Base-by-base conservation (phyloP, 345 rosid genomes). In the Hibiscus syriacus region DNA sequence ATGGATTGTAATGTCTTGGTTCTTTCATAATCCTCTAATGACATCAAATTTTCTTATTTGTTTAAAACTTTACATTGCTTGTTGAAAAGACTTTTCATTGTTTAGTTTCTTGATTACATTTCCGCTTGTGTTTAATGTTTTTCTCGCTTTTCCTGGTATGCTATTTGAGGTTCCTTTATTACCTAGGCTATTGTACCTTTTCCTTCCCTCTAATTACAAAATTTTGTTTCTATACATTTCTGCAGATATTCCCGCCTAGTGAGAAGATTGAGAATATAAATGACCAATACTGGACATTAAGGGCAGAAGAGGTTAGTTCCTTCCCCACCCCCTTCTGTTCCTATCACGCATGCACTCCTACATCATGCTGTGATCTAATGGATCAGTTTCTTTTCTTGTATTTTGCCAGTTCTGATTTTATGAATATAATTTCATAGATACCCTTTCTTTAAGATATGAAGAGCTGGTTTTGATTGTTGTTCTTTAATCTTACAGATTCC, bases 271-370 rank as follows among this genome's bases (percentile, higher is more conserved):
- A 92, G 81, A 88, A 85, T 68, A 92, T 95, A 72, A 92, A 90
- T 86, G 96, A 95, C 76, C 97, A 90, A 61, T 92, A 86, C 83
- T 92, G 97, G 99, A 92, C 97, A 57, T 71, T 92, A 64, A 87
- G 97, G 64, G 99, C 97, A 66, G 99, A 95, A 81, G 99, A 95
- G 97, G 99, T 83, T 55, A 70, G 74, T 74, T 39, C 2, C 66
- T 5, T 45, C 65, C 56, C 0, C 26, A 13, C 46, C 46, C 2
- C 22, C 20, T 45, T 45, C 50, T 45, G 17, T 20, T 2, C 5
- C 49, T 45, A 4, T 45, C 16, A 23, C 23, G 57, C 29, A 11
- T 23, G 30, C 30, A 53, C 22, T 14, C 22, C 6, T 26, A 16
- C 67, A 41, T 61, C n/a, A 29, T 38, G 17, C 49, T 38, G 4